phyloP scores from a whole-genome alignment of 2,329 filamentous ascomycete genomes.

The Beauveria medogensis region DNA sequence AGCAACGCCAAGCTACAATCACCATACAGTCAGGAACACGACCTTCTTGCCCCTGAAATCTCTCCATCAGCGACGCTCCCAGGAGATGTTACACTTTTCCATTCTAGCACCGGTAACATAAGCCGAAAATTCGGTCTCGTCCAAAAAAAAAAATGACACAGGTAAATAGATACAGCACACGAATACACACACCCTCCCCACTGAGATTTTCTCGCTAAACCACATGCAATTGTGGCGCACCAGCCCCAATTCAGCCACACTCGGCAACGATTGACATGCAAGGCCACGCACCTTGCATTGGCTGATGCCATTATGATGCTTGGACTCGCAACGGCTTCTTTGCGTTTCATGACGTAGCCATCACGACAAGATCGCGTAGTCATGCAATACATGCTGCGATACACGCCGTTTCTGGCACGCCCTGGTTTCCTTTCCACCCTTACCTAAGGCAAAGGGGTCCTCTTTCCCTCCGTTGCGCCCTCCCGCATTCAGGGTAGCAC shows the following conservation, averaged over 20 bases:
- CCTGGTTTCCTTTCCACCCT: background rate
- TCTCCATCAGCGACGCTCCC: too few relatives aligned
- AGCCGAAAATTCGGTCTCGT: too few relatives aligned
- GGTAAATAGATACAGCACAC: too few relatives aligned
- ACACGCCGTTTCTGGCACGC: background rate
- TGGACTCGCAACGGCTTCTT: constrained; percentile 1
- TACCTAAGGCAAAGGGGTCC: too few relatives aligned
- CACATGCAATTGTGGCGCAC: background rate
- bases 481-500: too few relatives aligned
- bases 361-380: constrained; percentile 3
- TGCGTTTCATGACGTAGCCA: constrained; percentile 4
- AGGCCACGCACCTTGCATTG: background rate
- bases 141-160: too few relatives aligned
- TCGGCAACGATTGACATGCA: constrained; percentile 4
- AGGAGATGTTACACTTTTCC: too few relatives aligned
- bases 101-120: too few relatives aligned
- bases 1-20: too few relatives aligned
- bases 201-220: background rate
- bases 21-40: too few relatives aligned
- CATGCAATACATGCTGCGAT: background rate
- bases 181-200: background rate
- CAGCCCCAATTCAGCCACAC: constrained; percentile 5
- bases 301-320: constrained; percentile 11
- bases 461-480: too few relatives aligned
- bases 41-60: too few relatives aligned